These are phyloP conservation scores for Hemisphaericaspora xylanilytica DNA, from an alignment of 1,139 yeast species.

Conservation along the genomic window DNA sequence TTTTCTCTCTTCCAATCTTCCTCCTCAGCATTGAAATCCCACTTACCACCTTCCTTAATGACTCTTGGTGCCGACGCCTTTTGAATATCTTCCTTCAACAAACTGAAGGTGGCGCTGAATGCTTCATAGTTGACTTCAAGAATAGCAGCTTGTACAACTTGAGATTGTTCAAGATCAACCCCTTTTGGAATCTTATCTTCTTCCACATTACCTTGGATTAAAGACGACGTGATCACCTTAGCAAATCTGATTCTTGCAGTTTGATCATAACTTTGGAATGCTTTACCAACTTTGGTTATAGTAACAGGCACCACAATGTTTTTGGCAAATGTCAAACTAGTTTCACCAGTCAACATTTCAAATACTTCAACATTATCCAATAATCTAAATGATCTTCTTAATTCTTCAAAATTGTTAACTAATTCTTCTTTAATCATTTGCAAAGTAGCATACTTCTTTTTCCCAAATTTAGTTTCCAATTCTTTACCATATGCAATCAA, in stretches of 20 bases:
- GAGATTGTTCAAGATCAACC: conserved; percentile 55
- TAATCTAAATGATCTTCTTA: conserved; percentile 69
- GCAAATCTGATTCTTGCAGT: conserved; percentile 40
- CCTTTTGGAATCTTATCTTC: conserved; percentile 63
- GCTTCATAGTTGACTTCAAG: conserved; percentile 65
- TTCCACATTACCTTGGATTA: conserved; percentile 71
- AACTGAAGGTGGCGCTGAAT: conserved; percentile 72
- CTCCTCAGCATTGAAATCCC: conserved; percentile 83
- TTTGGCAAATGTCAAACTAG: conserved; percentile 60
- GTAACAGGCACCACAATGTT: conserved; percentile 81
- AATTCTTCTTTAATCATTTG: conserved; percentile 88
- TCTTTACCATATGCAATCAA: conserved; percentile 94
- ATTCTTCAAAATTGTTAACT: conserved; percentile 82
- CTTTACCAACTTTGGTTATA: conserved; percentile 54
- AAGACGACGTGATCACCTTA: conserved; percentile 69
- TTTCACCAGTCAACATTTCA: conserved; percentile 88
- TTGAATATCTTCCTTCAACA: conserved; percentile 63
- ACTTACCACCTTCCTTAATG: conserved; percentile 59
- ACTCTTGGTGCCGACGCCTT: conserved; percentile 53
- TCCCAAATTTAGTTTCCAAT: conserved; percentile 71
- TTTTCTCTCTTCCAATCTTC: conserved; percentile 59
- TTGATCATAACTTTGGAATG: conserved; percentile 28
- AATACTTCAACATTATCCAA: conserved; percentile 73
- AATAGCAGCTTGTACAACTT: conserved; percentile 83
- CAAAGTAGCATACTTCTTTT: conserved; percentile 76